Evolutionary conservation across 441 rosid genomes (phyloP).

Genomic region (Adansonia gregorii): DNA sequence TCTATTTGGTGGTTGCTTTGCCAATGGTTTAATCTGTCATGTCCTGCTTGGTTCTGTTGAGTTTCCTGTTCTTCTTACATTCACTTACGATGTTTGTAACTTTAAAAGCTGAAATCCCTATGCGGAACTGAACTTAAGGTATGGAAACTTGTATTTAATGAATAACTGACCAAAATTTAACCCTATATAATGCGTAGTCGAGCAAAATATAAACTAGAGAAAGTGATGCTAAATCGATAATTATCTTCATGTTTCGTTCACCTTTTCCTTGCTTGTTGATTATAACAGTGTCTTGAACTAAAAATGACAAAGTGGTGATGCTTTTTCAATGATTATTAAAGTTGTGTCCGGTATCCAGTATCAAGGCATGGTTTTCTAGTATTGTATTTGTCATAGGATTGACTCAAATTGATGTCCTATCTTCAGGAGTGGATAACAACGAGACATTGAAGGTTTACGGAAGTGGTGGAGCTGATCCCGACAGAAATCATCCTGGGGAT

Average conservation of each 20-base stretch:
- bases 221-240: neutral
- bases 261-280: neutral
- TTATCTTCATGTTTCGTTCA: neutral
- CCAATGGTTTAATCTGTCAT: neutral
- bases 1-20: constrained; percentile 15
- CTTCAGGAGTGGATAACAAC: constrained; percentile 78
- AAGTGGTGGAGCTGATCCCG: constrained; percentile 97
- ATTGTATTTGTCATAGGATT: constrained; percentile 4
- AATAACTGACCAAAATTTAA: neutral
- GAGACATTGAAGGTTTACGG: constrained; percentile 76
- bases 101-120: constrained; percentile 1
- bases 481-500: constrained; percentile 94
- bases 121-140: neutral
- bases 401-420: constrained; percentile 18
- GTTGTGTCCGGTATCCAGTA: neutral
- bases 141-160: neutral
- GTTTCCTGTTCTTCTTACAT: neutral
- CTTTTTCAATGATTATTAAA: neutral
- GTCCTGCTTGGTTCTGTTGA: constrained; percentile 4
- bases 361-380: neutral
- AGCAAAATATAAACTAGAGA: neutral
- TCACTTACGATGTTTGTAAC: neutral
- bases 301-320: constrained; percentile 1
- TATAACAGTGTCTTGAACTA: neutral
- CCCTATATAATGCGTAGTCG: neutral